These are phyloP conservation scores for Fusarium hostae DNA, from an alignment of 2,329 filamentous ascomycete species.

Conservation along the genomic window DNA sequence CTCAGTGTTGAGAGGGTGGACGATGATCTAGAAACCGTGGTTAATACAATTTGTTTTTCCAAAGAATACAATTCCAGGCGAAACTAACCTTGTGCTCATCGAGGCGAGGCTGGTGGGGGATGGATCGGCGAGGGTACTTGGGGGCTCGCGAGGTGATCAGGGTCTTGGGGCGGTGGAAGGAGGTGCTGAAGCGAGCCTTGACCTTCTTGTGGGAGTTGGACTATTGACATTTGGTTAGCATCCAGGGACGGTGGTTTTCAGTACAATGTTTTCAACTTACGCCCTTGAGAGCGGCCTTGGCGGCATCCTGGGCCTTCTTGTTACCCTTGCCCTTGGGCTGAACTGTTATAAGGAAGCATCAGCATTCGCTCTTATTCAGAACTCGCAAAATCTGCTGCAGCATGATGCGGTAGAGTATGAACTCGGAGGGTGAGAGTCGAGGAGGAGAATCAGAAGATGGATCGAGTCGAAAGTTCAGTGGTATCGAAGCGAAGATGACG, in stretches of 20 bases:
- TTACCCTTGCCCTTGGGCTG: slow-evolving; percentile 72
- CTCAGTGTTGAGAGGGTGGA: slow-evolving; percentile 99
- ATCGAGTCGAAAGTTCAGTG: slow-evolving; percentile 19
- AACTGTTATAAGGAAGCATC: slow-evolving; percentile 69
- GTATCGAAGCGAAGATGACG: background rate
- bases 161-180: slow-evolving; percentile 98
- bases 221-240: background rate
- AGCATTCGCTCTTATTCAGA: slow-evolving; percentile 77
- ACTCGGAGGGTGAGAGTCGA: slow-evolving; percentile 20
- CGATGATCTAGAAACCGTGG: slow-evolving; percentile 73
- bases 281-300: slow-evolving; percentile 95
- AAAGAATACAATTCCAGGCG: background rate
- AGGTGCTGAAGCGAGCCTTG: slow-evolving; percentile 92
- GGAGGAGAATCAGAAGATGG: slow-evolving; percentile 6
- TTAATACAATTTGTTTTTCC: background rate
- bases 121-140: slow-evolving; percentile 97
- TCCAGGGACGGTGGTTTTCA: background rate
- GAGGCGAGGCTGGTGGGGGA: slow-evolving; percentile 88
- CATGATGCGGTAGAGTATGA: slow-evolving; percentile 62
- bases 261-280: slow-evolving; percentile 68
- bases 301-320: slow-evolving; percentile 90
- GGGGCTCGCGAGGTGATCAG: slow-evolving; percentile 88
- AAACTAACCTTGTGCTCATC: slow-evolving; percentile 92
- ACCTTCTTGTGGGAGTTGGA: slow-evolving; percentile 79
- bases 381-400: slow-evolving; percentile 83